Conservation (phyloP, 768 basidiomycete species). For the Trametes punicea region DNA sequence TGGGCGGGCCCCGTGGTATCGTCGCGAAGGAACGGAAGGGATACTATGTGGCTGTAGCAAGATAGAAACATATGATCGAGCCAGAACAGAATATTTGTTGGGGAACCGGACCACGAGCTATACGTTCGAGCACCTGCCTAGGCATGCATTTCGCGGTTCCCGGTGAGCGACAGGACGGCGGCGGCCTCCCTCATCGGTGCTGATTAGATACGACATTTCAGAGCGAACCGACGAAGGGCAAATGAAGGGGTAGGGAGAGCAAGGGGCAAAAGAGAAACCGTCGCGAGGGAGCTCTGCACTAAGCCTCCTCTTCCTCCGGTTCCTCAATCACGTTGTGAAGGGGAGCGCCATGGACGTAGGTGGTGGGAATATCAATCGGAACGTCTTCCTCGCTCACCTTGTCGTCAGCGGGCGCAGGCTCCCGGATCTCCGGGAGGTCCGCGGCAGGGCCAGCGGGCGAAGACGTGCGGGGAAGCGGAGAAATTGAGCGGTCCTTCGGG, state of each 20-base stretch:
- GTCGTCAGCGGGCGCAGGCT: constrained; percentile 19
- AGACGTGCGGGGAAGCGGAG: constrained; percentile 35
- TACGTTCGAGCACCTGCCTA: too few relatives aligned
- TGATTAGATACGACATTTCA: constrained; percentile 21
- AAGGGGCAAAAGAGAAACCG: constrained; percentile 9
- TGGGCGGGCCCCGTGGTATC: constrained; percentile 17
- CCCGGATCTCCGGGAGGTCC: constrained; percentile 17
- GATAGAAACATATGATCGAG: neutral
- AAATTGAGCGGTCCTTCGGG: constrained; percentile 29
- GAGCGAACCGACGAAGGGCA: constrained; percentile 17
- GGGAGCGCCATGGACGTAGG: constrained; percentile 82
- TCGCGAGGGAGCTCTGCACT: constrained; percentile 10
- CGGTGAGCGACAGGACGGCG: neutral
- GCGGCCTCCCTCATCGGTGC: constrained; percentile 16
- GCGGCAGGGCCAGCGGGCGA: constrained; percentile 20
- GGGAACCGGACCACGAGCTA: constrained; percentile 3
- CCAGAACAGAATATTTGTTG: neutral
- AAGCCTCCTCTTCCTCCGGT: constrained; percentile 37
- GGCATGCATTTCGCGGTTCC: neutral
- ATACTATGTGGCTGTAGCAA: constrained; percentile 15
- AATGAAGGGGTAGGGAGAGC: neutral
- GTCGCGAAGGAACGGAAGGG: constrained; percentile 16
- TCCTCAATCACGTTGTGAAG: constrained; percentile 85
- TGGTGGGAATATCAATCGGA: constrained; percentile 26
- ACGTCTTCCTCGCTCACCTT: constrained; percentile 20